Evolutionary conservation across 805 yeast species (phyloP).

Genomic region (Lipomyces spencermartinsiae): DNA sequence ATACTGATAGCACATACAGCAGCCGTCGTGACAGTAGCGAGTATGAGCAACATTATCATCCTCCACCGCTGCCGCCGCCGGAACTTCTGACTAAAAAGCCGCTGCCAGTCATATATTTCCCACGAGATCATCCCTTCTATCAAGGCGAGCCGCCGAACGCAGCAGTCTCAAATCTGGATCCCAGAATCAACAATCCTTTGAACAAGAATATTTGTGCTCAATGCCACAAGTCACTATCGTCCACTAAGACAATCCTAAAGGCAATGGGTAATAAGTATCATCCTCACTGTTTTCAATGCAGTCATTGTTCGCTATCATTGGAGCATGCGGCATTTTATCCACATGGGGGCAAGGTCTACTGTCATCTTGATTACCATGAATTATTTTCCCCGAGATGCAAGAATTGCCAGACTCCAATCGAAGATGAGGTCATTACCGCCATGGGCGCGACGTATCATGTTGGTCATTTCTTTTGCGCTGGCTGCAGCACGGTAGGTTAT

Average conservation of each 20-base stretch:
- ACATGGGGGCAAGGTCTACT: conserved; percentile 40
- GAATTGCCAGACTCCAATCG: conserved; percentile 45
- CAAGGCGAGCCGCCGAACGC: conserved; percentile 21
- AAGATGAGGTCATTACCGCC: conserved; percentile 43
- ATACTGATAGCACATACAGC: conserved; percentile 7
- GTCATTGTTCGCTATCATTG: conserved; percentile 28
- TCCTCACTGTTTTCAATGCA: conserved; percentile 36
- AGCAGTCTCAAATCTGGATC: not conserved
- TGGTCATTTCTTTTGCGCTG: conserved; percentile 46
- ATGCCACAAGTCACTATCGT: conserved; percentile 25
- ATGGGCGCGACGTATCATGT: conserved; percentile 43
- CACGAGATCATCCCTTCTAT: conserved; percentile 25
- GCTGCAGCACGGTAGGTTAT: conserved; percentile 39
- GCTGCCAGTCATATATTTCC: conserved; percentile 26
- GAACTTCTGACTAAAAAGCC: conserved; percentile 11
- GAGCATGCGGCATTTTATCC: conserved; percentile 38
- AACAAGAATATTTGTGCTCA: conserved; percentile 19
- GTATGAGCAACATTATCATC: not conserved
- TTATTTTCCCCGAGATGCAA: conserved; percentile 44
- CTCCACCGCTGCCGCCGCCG: not conserved
- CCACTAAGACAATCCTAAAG: conserved; percentile 26
- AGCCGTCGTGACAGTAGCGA: conserved; percentile 2
- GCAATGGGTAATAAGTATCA: conserved; percentile 36
- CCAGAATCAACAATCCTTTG: not conserved
- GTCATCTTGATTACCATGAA: conserved; percentile 47